These are phyloP conservation scores for Selenicereus undatus DNA, from an alignment of 148 eudicot genomes.

Conservation along the genomic window DNA sequence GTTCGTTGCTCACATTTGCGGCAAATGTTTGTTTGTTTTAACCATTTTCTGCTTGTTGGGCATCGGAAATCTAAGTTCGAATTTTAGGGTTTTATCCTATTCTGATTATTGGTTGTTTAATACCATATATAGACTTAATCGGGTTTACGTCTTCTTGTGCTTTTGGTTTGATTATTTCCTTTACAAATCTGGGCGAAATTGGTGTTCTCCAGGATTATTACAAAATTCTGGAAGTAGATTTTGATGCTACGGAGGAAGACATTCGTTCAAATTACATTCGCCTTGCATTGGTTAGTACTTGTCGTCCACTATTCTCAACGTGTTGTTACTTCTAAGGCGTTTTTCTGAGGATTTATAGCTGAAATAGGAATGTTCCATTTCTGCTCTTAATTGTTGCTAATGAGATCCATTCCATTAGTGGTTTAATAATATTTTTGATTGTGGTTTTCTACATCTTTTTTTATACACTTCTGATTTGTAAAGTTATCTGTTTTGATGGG, in stretches of 20 bases:
- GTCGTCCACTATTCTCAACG: not conserved
- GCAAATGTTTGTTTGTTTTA: not conserved
- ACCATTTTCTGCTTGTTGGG: not conserved
- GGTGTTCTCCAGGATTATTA: slow-evolving; percentile 66
- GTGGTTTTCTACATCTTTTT: too few relatives aligned
- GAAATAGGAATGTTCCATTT: not conserved
- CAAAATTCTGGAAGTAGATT: slow-evolving; percentile 74
- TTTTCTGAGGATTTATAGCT: not conserved
- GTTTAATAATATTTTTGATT: too few relatives aligned
- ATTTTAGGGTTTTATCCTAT: not conserved
- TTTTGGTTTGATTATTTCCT: not conserved
- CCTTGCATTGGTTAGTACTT: slow-evolving; percentile 68
- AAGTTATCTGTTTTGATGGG: not conserved
- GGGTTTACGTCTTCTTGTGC: too few relatives aligned
- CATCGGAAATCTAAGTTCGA: not conserved
- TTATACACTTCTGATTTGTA: not conserved
- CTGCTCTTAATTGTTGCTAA: not conserved
- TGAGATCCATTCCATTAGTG: not conserved
- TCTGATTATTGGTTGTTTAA: not conserved
- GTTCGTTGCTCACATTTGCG: slow-evolving; percentile 23
- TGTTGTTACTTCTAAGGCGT: not conserved
- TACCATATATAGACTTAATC: too few relatives aligned
- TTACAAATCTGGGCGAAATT: not conserved
- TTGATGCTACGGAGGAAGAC: slow-evolving; percentile 78
- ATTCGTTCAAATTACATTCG: slow-evolving; percentile 91